phyloP scores from a whole-genome alignment of 1,284 basidiomycete species.

The Sporisorium reilianum region DNA sequence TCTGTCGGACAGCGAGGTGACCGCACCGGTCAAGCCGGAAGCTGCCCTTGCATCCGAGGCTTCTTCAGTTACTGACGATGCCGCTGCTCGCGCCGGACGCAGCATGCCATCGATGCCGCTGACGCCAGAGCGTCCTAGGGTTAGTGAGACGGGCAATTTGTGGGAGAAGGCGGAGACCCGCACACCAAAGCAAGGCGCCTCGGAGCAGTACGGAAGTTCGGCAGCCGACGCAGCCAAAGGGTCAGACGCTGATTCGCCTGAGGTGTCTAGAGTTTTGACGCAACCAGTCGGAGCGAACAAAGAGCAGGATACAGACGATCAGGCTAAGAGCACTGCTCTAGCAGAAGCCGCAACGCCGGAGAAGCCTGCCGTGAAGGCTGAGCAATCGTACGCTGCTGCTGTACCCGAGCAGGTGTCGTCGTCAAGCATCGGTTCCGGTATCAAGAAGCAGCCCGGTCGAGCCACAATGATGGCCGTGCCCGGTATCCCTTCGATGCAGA shows the following conservation, averaged over 20 bases:
- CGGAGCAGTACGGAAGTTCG: neutral
- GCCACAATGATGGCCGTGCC: conserved; percentile 64
- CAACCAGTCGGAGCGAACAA: neutral
- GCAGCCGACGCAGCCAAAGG: neutral
- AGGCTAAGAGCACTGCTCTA: neutral
- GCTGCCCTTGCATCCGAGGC: neutral
- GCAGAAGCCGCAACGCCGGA: neutral
- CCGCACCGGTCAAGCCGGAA: conserved; percentile 5
- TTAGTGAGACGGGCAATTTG: neutral
- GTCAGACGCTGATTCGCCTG: neutral
- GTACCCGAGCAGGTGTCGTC: conserved; percentile 12
- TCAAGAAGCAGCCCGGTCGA: conserved; percentile 57
- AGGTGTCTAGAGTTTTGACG: neutral
- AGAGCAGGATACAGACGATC: neutral
- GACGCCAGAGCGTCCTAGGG: conserved; percentile 18
- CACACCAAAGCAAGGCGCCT: neutral
- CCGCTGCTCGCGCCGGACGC: neutral
- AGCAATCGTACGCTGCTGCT: conserved; percentile 8
- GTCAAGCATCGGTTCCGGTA: conserved; percentile 29
- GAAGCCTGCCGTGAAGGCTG: conserved; percentile 8
- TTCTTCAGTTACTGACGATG: neutral
- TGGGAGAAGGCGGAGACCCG: neutral
- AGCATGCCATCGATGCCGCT: neutral
- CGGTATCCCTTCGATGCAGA: conserved; percentile 60
- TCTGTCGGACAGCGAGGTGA: conserved; percentile 7